Evolutionary conservation across 306 rosid genomes (phyloP), one percentile per base, ranked within the genome.

Genomic region (Senna tora): DNA sequence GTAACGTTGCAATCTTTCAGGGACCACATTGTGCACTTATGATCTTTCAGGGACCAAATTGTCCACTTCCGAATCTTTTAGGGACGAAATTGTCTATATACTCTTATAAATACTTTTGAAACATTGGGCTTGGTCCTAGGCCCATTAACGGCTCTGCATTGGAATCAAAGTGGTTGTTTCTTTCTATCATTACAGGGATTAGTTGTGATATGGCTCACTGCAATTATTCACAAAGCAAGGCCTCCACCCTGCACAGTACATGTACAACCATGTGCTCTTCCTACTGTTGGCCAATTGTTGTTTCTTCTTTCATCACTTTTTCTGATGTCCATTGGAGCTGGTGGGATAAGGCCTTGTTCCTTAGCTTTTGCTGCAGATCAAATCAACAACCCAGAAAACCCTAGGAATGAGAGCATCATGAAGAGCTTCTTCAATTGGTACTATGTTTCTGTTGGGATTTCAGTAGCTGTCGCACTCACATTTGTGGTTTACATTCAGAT

Each of bases 361-460:
- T 42, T 89, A 33, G 94, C 96, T 38, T 90, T 90, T 52, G 90
- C 87, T 4, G 94, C 94, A n/a, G 89, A 93, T 56, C 92, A 87
- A 79, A 33, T 89, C 1, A 38, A 75, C 82, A 74, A 82, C 32
- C 85, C 89, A 0, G 80, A 86, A 39, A 80, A 79, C 67, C 87
- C 74, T 1, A 33, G 80, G 4, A 90, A 83, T 12, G 87, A 76
- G 45, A 75, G 77, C 38, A 42, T 43, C 47, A 13, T 89, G 79
- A 86, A 68, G 61, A 89, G 84, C 72, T 89, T 93, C 80, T 90
- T 93, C 79, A 86, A 80, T 70, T 90, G 98, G 98, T 93, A 90
- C 25, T 87, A 90, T 75, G 90, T 79, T 51, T 84, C 96, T 0
- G 89, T 89, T 62, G 94, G 98, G 5, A 7, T 89, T 51, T 87